phyloP scores from a whole-genome alignment of 306 rosid genomes.

The Lathyrus sativus region DNA sequence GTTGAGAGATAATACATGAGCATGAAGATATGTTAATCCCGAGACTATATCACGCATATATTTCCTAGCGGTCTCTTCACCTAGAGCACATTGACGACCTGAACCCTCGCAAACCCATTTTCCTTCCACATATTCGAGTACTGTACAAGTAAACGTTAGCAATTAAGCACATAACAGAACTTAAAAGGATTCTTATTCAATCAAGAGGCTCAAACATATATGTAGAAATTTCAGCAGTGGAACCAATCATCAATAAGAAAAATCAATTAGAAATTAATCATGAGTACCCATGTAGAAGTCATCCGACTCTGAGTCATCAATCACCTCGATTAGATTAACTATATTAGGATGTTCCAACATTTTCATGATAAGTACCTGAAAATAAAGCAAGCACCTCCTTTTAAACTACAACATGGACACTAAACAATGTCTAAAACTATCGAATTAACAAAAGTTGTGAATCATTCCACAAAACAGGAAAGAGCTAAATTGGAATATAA shows the following conservation, averaged over 20 bases:
- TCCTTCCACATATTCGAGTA: conserved; percentile 96
- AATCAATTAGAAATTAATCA: conserved; percentile 32
- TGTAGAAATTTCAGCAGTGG: conserved; percentile 1
- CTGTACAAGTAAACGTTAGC: conserved; percentile 50
- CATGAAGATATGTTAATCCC: conserved; percentile 89
- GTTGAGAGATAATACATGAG: conserved; percentile 74
- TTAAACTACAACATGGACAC: conserved; percentile 22
- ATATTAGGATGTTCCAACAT: conserved; percentile 95
- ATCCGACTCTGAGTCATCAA: conserved; percentile 91
- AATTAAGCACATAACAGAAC: conserved; percentile 27
- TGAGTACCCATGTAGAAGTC: conserved; percentile 88
- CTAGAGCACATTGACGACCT: conserved; percentile 74
- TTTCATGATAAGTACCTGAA: conserved; percentile 95
- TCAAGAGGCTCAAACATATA: conserved; percentile 15
- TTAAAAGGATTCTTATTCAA: conserved; percentile 17
- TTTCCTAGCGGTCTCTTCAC: conserved; percentile 76
- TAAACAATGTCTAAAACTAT: conserved; percentile 25
- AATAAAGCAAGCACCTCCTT: conserved; percentile 13
- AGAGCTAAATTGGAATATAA: not conserved
- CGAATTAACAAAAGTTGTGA: not conserved
- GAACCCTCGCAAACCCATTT: conserved; percentile 96
- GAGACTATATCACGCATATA: conserved; percentile 91
- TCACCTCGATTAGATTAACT: conserved; percentile 93
- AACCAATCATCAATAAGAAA: conserved; percentile 23
- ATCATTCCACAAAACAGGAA: conserved; percentile 13